Conservation (phyloP, 257 asterid species). For the Handroanthus guayacan region DNA sequence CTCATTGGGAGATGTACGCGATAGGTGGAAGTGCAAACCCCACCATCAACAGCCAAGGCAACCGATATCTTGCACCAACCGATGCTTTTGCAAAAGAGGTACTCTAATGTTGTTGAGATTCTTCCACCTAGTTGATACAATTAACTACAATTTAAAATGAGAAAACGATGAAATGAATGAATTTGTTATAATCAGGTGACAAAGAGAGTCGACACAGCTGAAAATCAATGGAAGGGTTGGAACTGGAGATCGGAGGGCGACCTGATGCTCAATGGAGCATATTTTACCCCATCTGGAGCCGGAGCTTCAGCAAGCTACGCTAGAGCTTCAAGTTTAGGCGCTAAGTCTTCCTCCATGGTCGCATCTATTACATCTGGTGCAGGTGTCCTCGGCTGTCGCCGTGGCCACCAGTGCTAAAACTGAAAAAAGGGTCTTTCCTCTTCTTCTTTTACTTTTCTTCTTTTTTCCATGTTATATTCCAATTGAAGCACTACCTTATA, state of each 20-base stretch:
- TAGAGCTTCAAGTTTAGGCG: conserved; percentile 96
- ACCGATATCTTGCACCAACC: conserved; percentile 82
- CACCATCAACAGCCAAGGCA: conserved; percentile 94
- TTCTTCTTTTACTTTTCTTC: conserved; percentile 10
- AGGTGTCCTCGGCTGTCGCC: conserved; percentile 79
- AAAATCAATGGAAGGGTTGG: conserved; percentile 80
- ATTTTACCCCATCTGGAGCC: conserved; percentile 90
- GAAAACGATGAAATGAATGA: background rate
- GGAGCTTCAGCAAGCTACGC: conserved; percentile 96
- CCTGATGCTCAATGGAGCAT: conserved; percentile 91
- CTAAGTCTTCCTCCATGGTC: conserved; percentile 90
- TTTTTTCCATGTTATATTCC: conserved; percentile 25
- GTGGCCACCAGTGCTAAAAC: conserved; percentile 68
- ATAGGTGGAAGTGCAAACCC: conserved; percentile 94
- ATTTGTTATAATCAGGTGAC: conserved; percentile 66
- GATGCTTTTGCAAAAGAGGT: conserved; percentile 90
- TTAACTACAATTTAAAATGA: too few relatives aligned
- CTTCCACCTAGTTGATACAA: too few relatives aligned
- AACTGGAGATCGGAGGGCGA: conserved; percentile 98
- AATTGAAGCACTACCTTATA: conserved; percentile 36
- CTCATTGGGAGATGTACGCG: conserved; percentile 98
- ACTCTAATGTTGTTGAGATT: background rate
- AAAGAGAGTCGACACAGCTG: conserved; percentile 78
- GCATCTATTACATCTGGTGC: conserved; percentile 76
- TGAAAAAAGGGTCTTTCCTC: background rate